phyloP scores from a whole-genome alignment of 2,329 filamentous ascomycete species.

The Ascochyta fabae region DNA sequence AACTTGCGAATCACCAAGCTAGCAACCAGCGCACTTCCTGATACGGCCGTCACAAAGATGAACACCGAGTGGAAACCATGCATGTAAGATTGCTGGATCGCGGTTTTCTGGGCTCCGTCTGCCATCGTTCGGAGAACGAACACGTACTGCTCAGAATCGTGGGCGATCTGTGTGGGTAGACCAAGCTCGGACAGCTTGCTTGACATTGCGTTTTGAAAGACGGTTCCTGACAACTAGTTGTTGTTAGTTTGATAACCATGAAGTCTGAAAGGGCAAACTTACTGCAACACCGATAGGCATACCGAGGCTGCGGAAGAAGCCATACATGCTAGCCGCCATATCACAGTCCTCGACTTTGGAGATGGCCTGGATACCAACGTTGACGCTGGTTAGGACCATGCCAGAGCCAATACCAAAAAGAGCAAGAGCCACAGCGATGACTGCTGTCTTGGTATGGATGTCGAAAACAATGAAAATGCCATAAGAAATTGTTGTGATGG shows the following conservation, averaged over 20 bases:
- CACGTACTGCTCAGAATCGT: constrained; percentile 39
- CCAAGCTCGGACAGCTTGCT: constrained; percentile 30
- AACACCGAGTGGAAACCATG: constrained; percentile 37
- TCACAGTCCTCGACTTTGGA: constrained; percentile 40
- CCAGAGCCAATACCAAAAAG: constrained; percentile 53
- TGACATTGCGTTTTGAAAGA: constrained; percentile 53
- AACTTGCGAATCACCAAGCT: constrained; percentile 40
- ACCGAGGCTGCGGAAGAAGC: constrained; percentile 51
- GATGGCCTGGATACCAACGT: constrained; percentile 50
- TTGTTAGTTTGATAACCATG: constrained; percentile 2
- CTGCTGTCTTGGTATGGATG: constrained; percentile 38
- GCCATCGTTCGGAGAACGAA: constrained; percentile 30
- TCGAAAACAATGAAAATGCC: constrained; percentile 50
- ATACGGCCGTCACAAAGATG: constrained; percentile 29
- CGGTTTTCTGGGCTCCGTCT: constrained; percentile 20
- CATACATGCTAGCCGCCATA: constrained; percentile 49
- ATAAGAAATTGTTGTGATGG: constrained; percentile 44
- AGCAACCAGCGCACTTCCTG: constrained; percentile 30
- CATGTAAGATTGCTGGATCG: constrained; percentile 33
- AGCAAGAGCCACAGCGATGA: constrained; percentile 49
- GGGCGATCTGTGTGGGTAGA: constrained; percentile 32
- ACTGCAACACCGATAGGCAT: constrained; percentile 54
- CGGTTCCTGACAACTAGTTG: constrained; percentile 31
- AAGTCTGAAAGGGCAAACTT: not conserved
- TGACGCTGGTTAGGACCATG: constrained; percentile 50